Percentiles rank a stretch among this genome's conserved stretches.
Evolutionary conservation across 768 basidiomycete genomes (phyloP).

Genomic region (Auriculariales sp.): DNA sequence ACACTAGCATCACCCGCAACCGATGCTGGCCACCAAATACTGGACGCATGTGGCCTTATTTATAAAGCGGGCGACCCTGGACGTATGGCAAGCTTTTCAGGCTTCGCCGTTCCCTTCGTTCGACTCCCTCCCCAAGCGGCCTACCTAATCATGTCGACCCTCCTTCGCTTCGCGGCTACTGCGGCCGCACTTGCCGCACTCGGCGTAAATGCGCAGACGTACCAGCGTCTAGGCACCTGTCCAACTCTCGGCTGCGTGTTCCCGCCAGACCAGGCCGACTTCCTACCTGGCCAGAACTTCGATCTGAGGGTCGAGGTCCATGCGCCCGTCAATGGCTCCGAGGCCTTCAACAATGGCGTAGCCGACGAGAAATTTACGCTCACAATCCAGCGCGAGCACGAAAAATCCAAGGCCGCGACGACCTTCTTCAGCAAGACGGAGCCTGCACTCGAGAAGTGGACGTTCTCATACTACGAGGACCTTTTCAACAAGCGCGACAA

Average conservation of each 20-base stretch:
- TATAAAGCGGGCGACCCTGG: too few relatives aligned
- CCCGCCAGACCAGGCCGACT: conserved; percentile 15
- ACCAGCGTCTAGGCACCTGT: conserved; percentile 11
- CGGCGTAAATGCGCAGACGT: conserved; percentile 1
- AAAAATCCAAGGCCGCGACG: conserved; percentile 9
- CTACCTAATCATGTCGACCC: too few relatives aligned
- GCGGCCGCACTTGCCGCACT: too few relatives aligned
- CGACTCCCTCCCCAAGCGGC: too few relatives aligned
- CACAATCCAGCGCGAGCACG: conserved; percentile 14
- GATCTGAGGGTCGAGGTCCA: conserved; percentile 20
- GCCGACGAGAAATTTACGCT: conserved; percentile 15
- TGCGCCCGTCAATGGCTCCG: conserved; percentile 22
- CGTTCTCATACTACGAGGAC: conserved; percentile 20
- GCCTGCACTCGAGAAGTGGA: conserved; percentile 11
- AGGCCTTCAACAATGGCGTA: conserved; percentile 18
- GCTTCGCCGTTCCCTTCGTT: too few relatives aligned
- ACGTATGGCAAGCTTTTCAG: too few relatives aligned
- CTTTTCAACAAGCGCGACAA: conserved; percentile 13
- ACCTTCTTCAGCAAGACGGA: conserved; percentile 12
- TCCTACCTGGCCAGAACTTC: conserved; percentile 15
- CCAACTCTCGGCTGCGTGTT: conserved; percentile 17
- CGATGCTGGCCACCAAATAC: too few relatives aligned
- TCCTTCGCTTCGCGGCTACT: too few relatives aligned
- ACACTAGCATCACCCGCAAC: too few relatives aligned
- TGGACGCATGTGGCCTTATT: too few relatives aligned